Base-by-base conservation (phyloP, 2,329 filamentous ascomycete genomes). In the Neopestalotiopsis clavispora region DNA sequence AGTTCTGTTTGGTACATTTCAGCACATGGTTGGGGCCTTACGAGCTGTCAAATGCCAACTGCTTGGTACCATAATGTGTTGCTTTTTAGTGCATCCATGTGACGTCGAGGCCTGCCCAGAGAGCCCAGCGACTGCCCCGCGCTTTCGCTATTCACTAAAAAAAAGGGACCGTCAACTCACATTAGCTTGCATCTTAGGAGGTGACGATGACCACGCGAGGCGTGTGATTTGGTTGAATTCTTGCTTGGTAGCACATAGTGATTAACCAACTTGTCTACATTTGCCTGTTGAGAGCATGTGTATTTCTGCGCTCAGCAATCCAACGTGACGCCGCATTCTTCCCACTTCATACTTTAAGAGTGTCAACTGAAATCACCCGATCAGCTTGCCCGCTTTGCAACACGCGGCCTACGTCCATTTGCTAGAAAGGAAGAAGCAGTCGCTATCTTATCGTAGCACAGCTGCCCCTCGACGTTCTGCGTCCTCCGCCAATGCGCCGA, bases 21-120 rank as follows among this genome's bases (percentile, higher is more conserved):
- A 52, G 42, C 58, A 58, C n/a, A 30, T n/a, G 60, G 45, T 49
- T 56, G 6, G 20, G 59, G 58, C 12, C 42, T 13, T 38, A 38
- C 6, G 34, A 38, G 42, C 12, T n/a, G 45, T 20, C 6, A 23
- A 52, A 52, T 52, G 45, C 45, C 17, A n/a, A 52, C n/a, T 52
- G 45, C 45, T 17, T n/a, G 45, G 45, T n/a, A 20, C 45, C 45
- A 20, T 52, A 20, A 17, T 52, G 20, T n/a, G 17, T 49, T 3
- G 58, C 23, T 28, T 28, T 30, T 20, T 56, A n/a, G n/a, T 40
- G n/a, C 61, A 65, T 40, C 13, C 61, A 65, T 70, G 71, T 71
- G 69, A 71, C 72, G 45, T 52, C 45, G 45, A 14, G 45, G 45
- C 14, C 45, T 52, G 45, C 45, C 45, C 20, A 52, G 45, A 52